Conservation (phyloP, 345 rosid genomes). For the Salix dunnii region DNA sequence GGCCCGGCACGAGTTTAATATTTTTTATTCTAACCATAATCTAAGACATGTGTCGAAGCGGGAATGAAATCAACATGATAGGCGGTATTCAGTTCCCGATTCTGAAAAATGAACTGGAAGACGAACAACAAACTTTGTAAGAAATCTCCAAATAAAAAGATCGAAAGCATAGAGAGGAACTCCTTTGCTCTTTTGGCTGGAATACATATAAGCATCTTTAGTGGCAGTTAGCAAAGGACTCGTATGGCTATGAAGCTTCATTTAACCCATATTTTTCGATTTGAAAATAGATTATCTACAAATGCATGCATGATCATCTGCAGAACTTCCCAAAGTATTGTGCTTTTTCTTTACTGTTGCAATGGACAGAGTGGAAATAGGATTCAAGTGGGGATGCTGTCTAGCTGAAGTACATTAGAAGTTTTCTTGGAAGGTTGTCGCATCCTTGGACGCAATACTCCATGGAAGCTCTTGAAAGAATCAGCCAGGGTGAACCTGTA, state of each 20-base stretch:
- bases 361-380: conserved; percentile 38
- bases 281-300: not conserved
- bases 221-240: not conserved
- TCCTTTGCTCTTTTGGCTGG: too few relatives aligned
- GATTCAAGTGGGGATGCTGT: conserved; percentile 24
- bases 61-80: too few relatives aligned
- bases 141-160: too few relatives aligned
- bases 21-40: too few relatives aligned
- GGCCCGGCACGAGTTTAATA: too few relatives aligned
- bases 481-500: conserved; percentile 39
- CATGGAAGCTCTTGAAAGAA: conserved; percentile 28
- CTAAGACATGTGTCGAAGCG: too few relatives aligned
- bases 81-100: too few relatives aligned
- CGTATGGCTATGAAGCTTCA: not conserved
- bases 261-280: not conserved
- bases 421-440: conserved; percentile 39
- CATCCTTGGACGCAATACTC: conserved; percentile 37
- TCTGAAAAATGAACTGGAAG: too few relatives aligned
- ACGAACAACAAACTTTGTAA: too few relatives aligned
- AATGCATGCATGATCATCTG: not conserved
- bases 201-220: not conserved
- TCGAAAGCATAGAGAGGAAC: too few relatives aligned
- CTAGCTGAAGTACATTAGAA: conserved; percentile 36
- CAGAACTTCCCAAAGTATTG: conserved; percentile 1
- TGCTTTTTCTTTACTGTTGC: conserved; percentile 29